Conservation (phyloP, 768 basidiomycete genomes). For the Mycena albidolilacea region DNA sequence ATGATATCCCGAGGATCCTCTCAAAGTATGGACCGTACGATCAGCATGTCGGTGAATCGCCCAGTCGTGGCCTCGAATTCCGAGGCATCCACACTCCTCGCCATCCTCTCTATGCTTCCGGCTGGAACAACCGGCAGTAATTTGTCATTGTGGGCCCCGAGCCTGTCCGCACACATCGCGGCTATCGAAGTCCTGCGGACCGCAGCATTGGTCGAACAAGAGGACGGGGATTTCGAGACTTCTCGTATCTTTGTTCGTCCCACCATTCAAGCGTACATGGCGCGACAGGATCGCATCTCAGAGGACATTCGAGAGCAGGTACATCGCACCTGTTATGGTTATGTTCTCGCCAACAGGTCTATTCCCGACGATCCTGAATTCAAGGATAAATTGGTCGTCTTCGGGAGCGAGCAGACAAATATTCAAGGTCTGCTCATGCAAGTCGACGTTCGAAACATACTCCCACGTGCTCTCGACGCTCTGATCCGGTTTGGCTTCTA, state of each 20-base stretch:
- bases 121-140: constrained; percentile 39
- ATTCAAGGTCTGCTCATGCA: constrained; percentile 39
- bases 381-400: constrained; percentile 6
- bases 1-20: constrained; percentile 32
- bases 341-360: constrained; percentile 28
- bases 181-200: constrained; percentile 30
- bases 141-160: constrained; percentile 31
- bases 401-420: constrained; percentile 25
- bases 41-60: constrained; percentile 21
- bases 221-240: constrained; percentile 2
- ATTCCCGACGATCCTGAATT: constrained; percentile 33
- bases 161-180: constrained; percentile 2
- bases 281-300: constrained; percentile 29
- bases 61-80: constrained; percentile 39
- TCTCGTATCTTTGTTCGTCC: constrained; percentile 39
- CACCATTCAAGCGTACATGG: constrained; percentile 42
- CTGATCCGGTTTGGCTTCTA: constrained; percentile 38
- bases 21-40: constrained; percentile 17
- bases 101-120: no score
- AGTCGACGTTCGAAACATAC: constrained; percentile 1
- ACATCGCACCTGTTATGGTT: constrained; percentile 33
- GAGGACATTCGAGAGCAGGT: constrained; percentile 23
- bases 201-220: constrained; percentile 20
- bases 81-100: constrained; percentile 22
- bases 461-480: constrained; percentile 35